A percentile compares a stretch with the other conserved stretches of the same genome.
phyloP scores from a whole-genome alignment of 805 yeast species.

The Pichia pseudocactophila region DNA sequence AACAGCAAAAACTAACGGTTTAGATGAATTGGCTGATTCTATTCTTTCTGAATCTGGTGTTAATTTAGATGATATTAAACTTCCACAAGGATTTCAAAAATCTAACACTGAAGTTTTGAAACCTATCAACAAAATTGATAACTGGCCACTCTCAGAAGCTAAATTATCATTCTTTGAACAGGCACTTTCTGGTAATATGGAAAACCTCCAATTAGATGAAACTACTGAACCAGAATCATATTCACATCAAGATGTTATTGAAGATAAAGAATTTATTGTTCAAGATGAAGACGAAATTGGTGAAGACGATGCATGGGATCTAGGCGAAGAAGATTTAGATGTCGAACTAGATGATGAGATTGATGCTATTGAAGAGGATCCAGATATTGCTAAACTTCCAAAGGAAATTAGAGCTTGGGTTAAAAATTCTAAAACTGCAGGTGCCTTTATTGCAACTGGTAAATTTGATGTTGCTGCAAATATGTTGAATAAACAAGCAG shows the following conservation, averaged over 20 bases:
- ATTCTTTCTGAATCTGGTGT: slow-evolving; percentile 66
- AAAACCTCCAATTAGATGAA: slow-evolving; percentile 41
- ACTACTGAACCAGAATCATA: slow-evolving; percentile 9
- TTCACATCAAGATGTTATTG: slow-evolving; percentile 18
- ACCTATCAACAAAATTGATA: slow-evolving; percentile 37
- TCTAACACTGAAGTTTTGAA: slow-evolving; percentile 36
- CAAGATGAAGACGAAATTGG: slow-evolving; percentile 35
- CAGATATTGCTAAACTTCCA: slow-evolving; percentile 26
- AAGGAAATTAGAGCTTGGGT: slow-evolving; percentile 75
- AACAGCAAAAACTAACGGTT: slow-evolving; percentile 79
- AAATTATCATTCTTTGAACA: slow-evolving; percentile 76
- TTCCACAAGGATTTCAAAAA: slow-evolving; percentile 24
- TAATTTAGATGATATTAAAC: slow-evolving; percentile 47
- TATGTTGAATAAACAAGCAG: slow-evolving; percentile 80
- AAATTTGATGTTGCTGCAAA: slow-evolving; percentile 94
- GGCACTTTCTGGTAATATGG: slow-evolving; percentile 73
- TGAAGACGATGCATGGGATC: slow-evolving; percentile 74
- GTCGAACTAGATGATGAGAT: slow-evolving; percentile 39
- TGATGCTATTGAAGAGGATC: slow-evolving; percentile 26
- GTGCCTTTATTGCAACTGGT: slow-evolving; percentile 92
- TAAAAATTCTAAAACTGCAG: slow-evolving; percentile 81
- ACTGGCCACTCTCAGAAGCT: slow-evolving; percentile 80
- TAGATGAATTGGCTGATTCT: slow-evolving; percentile 63
- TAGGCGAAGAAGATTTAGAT: slow-evolving; percentile 72
- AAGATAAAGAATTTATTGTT: slow-evolving; percentile 10